phyloP scores from a whole-genome alignment of 352 stramenopile species.

The Phytophthora capsici region DNA sequence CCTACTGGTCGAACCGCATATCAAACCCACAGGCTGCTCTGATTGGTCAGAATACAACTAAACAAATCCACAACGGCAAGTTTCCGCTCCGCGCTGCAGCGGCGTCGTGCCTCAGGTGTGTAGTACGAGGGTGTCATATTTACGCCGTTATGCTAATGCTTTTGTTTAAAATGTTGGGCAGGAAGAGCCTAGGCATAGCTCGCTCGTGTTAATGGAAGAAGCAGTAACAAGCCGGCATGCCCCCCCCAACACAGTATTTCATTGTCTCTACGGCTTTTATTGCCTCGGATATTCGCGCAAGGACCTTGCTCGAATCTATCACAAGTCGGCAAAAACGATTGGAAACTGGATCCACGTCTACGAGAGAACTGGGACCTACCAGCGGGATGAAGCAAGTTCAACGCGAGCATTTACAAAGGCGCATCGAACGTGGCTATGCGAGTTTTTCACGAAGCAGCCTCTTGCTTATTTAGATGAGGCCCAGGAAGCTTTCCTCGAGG shows the following conservation, averaged over 20 bases:
- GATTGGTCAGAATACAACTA: too few relatives aligned
- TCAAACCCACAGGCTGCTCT: too few relatives aligned
- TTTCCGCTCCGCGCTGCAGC: too few relatives aligned
- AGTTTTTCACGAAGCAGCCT: not conserved
- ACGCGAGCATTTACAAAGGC: not conserved
- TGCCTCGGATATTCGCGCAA: not conserved
- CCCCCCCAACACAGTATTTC: conserved; percentile 8
- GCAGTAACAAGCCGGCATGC: not conserved
- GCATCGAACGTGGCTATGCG: not conserved
- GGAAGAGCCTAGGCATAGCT: too few relatives aligned
- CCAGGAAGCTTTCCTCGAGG: not conserved
- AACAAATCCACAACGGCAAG: too few relatives aligned
- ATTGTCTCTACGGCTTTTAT: conserved; percentile 10
- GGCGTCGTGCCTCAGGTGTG: too few relatives aligned
- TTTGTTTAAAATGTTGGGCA: too few relatives aligned
- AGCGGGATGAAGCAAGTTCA: not conserved
- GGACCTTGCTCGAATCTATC: conserved; percentile 2
- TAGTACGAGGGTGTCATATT: too few relatives aligned
- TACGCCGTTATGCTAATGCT: too few relatives aligned
- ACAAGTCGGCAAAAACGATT: not conserved
- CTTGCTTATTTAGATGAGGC: not conserved
- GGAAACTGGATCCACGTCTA: conserved; percentile 10
- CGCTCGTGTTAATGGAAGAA: too few relatives aligned
- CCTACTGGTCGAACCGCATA: too few relatives aligned
- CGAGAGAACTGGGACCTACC: not conserved